These are phyloP conservation scores for Melastoma candidum DNA, from an alignment of 441 rosid species.

Conservation along the genomic window DNA sequence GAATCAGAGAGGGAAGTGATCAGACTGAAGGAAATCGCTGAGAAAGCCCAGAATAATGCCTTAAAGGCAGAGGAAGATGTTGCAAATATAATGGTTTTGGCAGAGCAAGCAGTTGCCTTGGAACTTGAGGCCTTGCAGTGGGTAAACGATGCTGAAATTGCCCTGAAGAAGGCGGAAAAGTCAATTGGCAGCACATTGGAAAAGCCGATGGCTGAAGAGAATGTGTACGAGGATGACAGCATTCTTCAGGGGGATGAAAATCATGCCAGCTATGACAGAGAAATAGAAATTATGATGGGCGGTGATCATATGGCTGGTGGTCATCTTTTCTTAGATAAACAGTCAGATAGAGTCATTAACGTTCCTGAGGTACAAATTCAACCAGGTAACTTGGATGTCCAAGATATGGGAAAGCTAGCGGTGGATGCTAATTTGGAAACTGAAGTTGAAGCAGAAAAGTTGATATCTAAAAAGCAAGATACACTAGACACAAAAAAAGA, in stretches of 20 bases:
- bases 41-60: constrained; percentile 53
- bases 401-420: constrained; percentile 48
- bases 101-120: constrained; percentile 96
- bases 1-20: constrained; percentile 68
- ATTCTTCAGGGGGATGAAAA: constrained; percentile 20
- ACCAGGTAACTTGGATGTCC: constrained; percentile 41
- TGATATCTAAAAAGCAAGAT: constrained; percentile 59
- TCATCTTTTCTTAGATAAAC: constrained; percentile 28
- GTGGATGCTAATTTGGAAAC: constrained; percentile 43
- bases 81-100: constrained; percentile 76
- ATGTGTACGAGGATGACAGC: constrained; percentile 33
- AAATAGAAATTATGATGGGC: constrained; percentile 28
- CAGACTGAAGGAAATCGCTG: constrained; percentile 65
- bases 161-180: constrained; percentile 62
- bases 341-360: constrained; percentile 35
- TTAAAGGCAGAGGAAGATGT: constrained; percentile 93
- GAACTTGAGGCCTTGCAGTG: constrained; percentile 74
- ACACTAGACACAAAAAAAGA: constrained; percentile 56
- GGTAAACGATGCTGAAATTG: constrained; percentile 77
- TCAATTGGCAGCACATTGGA: constrained; percentile 33
- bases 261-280: constrained; percentile 29
- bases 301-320: constrained; percentile 30
- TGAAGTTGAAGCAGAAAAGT: constrained; percentile 64
- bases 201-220: constrained; percentile 35
- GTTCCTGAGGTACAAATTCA: constrained; percentile 33